Conservation (phyloP, 805 yeast species). For the Candida montana region DNA sequence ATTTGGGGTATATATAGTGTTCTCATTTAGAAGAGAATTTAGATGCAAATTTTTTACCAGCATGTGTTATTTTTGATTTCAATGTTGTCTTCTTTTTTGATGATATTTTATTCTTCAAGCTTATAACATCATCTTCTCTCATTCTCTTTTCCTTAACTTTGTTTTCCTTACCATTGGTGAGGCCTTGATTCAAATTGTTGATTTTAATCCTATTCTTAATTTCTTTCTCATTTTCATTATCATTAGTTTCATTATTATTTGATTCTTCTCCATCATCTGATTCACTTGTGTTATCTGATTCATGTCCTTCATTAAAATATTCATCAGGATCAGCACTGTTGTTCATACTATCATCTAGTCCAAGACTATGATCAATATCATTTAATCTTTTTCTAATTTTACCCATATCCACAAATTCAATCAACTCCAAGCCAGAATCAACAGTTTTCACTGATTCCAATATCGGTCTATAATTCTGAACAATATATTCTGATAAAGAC, state of each 20-base stretch:
- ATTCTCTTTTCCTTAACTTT: constrained; percentile 10
- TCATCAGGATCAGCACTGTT: constrained; percentile 18
- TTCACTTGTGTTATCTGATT: constrained; percentile 1
- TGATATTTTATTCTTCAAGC: constrained; percentile 2
- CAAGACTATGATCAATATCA: constrained; percentile 30
- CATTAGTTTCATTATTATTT: background rate
- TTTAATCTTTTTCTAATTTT: constrained; percentile 23
- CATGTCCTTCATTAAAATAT: constrained; percentile 4
- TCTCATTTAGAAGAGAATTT: constrained; percentile 12
- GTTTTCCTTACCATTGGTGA: background rate
- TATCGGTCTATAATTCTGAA: constrained; percentile 24
- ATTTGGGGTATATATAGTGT: background rate
- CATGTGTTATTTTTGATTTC: constrained; percentile 21
- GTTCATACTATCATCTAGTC: background rate
- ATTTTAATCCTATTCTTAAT: background rate
- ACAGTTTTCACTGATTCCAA: constrained; percentile 17
- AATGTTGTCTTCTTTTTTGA: constrained; percentile 15
- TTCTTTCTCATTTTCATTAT: background rate
- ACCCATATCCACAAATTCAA: constrained; percentile 17
- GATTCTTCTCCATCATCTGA: background rate
- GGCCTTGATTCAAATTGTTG: constrained; percentile 1
- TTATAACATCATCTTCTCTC: constrained; percentile 13
- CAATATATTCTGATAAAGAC: constrained; percentile 21
- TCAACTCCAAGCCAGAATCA: constrained; percentile 20
- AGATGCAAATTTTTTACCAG: constrained; percentile 25